A percentile compares a stretch with the other conserved stretches of the same genome.
phyloP scores from a whole-genome alignment of 2,329 filamentous ascomycete species.

The Fusarium irregulare region DNA sequence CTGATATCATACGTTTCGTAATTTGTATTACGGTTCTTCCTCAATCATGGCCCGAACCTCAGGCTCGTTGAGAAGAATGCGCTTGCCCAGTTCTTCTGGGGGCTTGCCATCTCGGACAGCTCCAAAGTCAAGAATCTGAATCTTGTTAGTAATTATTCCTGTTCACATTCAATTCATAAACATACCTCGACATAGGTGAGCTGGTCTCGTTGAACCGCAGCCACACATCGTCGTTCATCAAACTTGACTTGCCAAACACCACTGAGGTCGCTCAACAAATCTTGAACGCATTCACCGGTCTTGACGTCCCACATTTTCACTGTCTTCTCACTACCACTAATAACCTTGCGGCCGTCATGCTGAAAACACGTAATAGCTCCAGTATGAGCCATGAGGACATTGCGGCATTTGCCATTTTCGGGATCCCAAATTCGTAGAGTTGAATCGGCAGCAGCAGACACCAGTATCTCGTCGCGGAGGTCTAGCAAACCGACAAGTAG shows the following conservation, averaged over 20 bases:
- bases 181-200: conserved; percentile 95
- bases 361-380: conserved; percentile 99
- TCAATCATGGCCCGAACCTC: conserved; percentile 64
- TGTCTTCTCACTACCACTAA: conserved; percentile 93
- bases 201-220: conserved; percentile 91
- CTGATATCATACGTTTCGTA: conserved; percentile 6
- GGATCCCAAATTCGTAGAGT: conserved; percentile 98
- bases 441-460: conserved; percentile 94
- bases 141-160: conserved; percentile 2
- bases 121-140: conserved; percentile 94
- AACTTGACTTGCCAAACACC: conserved; percentile 99
- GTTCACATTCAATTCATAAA: too few species aligned
- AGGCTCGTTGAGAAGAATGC: conserved; percentile 73
- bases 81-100: conserved; percentile 78
- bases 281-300: conserved; percentile 90
- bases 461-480: conserved; percentile 86
- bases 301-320: conserved; percentile 99
- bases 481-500: conserved; percentile 93
- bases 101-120: conserved; percentile 89
- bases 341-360: conserved; percentile 95
- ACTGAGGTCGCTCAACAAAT: conserved; percentile 90
- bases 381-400: conserved; percentile 90
- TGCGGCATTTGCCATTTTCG: conserved; percentile 89
- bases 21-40: conserved; percentile 52
- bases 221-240: conserved; percentile 93